Base-by-base conservation (phyloP, 2,329 filamentous ascomycete species). In the Ascochyta viciae-villosae region DNA sequence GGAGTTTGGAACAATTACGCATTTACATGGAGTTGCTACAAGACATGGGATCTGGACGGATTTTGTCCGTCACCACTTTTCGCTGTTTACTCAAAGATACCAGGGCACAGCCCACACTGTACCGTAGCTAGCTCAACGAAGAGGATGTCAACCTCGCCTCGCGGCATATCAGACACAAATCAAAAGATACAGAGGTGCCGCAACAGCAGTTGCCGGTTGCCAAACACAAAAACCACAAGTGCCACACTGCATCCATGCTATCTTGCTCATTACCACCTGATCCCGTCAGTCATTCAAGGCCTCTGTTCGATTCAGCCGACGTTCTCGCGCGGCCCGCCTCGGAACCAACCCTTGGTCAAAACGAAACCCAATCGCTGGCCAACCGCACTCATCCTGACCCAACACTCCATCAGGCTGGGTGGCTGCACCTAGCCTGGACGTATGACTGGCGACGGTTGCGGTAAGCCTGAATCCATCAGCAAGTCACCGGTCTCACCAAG, bases 21-120 rank as follows among this genome's bases (percentile, higher is more conserved):
- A 62, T 67, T 67, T 60, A 60, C 58, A 64, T 19, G 63, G 60
- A 63, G 62, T 64, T 60, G 54, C 53, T 39, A 62, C 45, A 53
- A 52, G 56, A 60, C 54, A 26, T 46, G 45, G 54, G 56, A 55
- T 48, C 38, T 29, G 49, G 41, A 55, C 52, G 50, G 56, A 29
- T 53, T 57, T 51, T 44, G 63, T 66, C 63, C 57, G 63, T 63
- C 54, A 66, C 67, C 43, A 59, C 47, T 51, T 71, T 61, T 69
- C 68, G 60, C 41, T 49, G 61, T 65, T 70, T 47, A 52, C 60
- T 62, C 57, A 63, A 67, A 72, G 73, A 75, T 75, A 75, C 73
- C 73, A 74, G 72, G 73, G 72, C 71, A 51, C 64, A 54, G 65
- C 69, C 71, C 67, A 72, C 59, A 69, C 49, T 73, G 68, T 74